Percentiles rank a stretch among this genome's conserved stretches.
Evolutionary conservation across 192 early-diverging fungal species (phyloP).

Genomic region (Podila minutissima): DNA sequence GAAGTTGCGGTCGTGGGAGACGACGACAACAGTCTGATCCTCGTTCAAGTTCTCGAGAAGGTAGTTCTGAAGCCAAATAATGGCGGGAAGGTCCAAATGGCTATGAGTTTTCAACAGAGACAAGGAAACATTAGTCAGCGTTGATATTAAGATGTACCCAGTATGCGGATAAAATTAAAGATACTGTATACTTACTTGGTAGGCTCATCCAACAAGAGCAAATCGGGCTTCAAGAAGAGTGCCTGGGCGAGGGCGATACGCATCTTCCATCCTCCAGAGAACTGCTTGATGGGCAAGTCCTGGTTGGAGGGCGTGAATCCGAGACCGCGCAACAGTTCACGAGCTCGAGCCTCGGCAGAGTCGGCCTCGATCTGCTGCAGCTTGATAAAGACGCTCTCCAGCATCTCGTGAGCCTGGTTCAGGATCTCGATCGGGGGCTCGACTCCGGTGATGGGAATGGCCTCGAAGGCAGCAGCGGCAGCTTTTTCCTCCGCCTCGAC

Average conservation of each 20-base stretch:
- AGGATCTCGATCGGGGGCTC: conserved; percentile 59
- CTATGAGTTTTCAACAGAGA: conserved; percentile 19
- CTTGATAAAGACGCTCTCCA: conserved; percentile 65
- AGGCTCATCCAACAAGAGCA: conserved; percentile 90
- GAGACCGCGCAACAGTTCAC: conserved; percentile 77
- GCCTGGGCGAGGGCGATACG: conserved; percentile 87
- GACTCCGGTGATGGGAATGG: conserved; percentile 30
- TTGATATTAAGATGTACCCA: too few species aligned
- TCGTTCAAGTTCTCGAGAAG: conserved; percentile 62
- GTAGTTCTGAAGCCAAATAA: conserved; percentile 91
- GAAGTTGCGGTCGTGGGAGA: conserved; percentile 93
- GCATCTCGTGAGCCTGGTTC: conserved; percentile 67
- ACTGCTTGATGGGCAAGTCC: conserved; percentile 69
- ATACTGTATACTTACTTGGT: conserved; percentile 54
- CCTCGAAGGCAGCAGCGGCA: conserved; percentile 48
- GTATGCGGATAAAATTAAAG: background rate
- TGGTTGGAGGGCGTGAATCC: conserved; percentile 75
- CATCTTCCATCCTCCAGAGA: conserved; percentile 93
- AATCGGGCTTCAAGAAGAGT: conserved; percentile 82
- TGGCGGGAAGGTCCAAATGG: conserved; percentile 90
- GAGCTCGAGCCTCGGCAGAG: conserved; percentile 71
- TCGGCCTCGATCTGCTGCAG: conserved; percentile 71
- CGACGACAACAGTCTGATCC: conserved; percentile 80
- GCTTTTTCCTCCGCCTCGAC: conserved; percentile 48
- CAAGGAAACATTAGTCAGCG: background rate